phyloP scores from a whole-genome alignment of 2,329 filamentous ascomycete species.

The Trichoderma pleuroti region DNA sequence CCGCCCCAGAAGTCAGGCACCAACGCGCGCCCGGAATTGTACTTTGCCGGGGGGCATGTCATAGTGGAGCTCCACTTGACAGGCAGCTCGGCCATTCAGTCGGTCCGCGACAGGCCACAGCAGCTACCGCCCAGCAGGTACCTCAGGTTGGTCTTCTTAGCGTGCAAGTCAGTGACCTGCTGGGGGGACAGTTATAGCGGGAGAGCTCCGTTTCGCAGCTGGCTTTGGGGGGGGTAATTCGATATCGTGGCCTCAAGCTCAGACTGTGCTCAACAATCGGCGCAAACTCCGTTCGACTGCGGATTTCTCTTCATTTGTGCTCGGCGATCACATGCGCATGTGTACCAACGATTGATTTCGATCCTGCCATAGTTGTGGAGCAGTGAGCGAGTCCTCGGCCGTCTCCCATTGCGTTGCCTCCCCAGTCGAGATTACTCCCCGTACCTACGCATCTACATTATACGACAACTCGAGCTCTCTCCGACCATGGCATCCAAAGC shows the following conservation, averaged over 20 bases:
- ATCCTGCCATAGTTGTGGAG: slow-evolving; percentile 6
- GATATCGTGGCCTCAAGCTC: slow-evolving; percentile 25
- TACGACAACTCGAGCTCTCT: neutral
- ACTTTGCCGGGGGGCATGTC: slow-evolving; percentile 3
- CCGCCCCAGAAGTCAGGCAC: slow-evolving; percentile 34
- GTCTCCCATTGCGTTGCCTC: neutral
- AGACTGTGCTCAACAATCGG: neutral
- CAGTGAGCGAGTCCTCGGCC: slow-evolving; percentile 1
- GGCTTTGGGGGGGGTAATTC: slow-evolving; percentile 4
- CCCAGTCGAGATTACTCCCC: neutral
- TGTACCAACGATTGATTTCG: neutral
- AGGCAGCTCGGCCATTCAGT: slow-evolving; percentile 20
- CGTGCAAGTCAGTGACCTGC: slow-evolving; percentile 1
- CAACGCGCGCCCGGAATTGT: slow-evolving; percentile 23
- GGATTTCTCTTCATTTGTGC: neutral
- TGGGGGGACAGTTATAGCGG: slow-evolving; percentile 1
- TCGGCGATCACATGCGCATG: neutral
- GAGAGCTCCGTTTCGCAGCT: slow-evolving; percentile 11
- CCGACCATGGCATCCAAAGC: slow-evolving; percentile 44
- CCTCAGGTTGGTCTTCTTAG: too few species aligned
- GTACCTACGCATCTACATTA: neutral
- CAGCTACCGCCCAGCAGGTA: neutral
- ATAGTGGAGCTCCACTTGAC: neutral
- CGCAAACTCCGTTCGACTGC: neutral
- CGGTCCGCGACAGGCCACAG: slow-evolving; percentile 22